Evolutionary conservation across 768 basidiomycete genomes (phyloP).

Genomic region (Astraeus odoratus): DNA sequence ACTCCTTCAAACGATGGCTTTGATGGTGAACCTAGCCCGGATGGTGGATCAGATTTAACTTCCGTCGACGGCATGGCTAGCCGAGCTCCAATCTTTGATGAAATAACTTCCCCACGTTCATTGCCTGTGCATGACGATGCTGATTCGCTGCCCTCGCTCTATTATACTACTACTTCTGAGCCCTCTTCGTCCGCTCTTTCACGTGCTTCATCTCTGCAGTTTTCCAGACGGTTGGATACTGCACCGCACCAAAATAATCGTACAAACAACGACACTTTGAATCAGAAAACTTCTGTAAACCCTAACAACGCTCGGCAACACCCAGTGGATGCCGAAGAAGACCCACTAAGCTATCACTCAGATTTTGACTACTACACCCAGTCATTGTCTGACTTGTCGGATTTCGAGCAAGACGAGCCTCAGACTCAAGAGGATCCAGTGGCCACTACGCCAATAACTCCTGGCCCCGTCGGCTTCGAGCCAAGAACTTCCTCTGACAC

Average conservation of each 20-base stretch:
- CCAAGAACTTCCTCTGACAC: conserved; percentile 40
- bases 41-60: conserved; percentile 6
- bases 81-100: conserved; percentile 8
- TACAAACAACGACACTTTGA: conserved; percentile 9
- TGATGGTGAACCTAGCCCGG: conserved; percentile 6
- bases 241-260: conserved; percentile 15
- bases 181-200: conserved; percentile 33
- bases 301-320: conserved; percentile 6
- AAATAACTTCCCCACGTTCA: conserved; percentile 17
- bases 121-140: conserved; percentile 19
- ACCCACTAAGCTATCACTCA: conserved; percentile 30
- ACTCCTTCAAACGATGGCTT: background rate
- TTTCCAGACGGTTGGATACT: conserved; percentile 23
- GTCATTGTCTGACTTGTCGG: conserved; percentile 24
- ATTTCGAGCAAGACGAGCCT: conserved; percentile 20
- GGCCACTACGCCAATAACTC: conserved; percentile 11
- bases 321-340: conserved; percentile 6
- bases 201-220: conserved; percentile 36
- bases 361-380: conserved; percentile 32
- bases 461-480: conserved; percentile 25
- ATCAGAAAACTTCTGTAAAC: conserved; percentile 1
- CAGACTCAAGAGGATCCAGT: conserved; percentile 2
- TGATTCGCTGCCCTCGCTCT: conserved; percentile 29
- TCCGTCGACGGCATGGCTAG: conserved; percentile 2
- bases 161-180: conserved; percentile 25